Percentiles rank a stretch among this genome's conserved stretches.
These are phyloP conservation scores for Arctostaphylos glauca DNA, from an alignment of 148 eudicot species.

Conservation along the genomic window DNA sequence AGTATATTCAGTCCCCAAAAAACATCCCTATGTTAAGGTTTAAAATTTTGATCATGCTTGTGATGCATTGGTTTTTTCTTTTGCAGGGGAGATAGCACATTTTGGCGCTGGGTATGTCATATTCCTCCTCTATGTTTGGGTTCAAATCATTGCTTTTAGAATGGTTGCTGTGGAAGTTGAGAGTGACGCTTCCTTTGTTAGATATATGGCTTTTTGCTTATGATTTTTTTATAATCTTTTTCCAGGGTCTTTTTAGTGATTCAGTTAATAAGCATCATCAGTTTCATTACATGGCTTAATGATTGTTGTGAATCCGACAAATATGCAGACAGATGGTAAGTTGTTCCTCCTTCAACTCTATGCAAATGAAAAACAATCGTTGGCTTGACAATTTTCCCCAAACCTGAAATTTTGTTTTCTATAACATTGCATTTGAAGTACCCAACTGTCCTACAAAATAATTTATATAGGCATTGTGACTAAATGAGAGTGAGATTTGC, in stretches of 20 bases:
- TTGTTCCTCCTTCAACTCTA: neutral
- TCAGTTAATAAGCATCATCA: conserved; percentile 80
- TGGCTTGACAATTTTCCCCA: neutral
- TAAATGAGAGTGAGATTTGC: neutral
- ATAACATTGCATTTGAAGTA: neutral
- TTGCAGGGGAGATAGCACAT: conserved; percentile 80
- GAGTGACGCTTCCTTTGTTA: neutral
- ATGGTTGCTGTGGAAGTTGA: neutral
- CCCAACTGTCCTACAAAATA: neutral
- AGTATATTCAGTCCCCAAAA: conserved; percentile 23
- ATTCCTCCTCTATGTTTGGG: conserved; percentile 3
- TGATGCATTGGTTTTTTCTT: conserved; percentile 13
- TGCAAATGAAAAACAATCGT: neutral
- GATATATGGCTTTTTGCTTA: neutral
- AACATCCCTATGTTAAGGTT: neutral
- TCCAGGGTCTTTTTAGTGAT: conserved; percentile 78
- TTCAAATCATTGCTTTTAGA: neutral
- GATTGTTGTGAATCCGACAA: conserved; percentile 64
- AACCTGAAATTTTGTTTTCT: neutral
- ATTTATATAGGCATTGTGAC: neutral
- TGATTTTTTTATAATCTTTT: conserved; percentile 8
- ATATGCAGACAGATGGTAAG: conserved; percentile 65
- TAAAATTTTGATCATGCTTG: neutral
- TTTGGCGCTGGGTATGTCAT: conserved; percentile 80
- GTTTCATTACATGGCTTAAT: conserved; percentile 76